Conservation (phyloP, 108 stramenopile genomes). For the Conticribra guillardii region DNA sequence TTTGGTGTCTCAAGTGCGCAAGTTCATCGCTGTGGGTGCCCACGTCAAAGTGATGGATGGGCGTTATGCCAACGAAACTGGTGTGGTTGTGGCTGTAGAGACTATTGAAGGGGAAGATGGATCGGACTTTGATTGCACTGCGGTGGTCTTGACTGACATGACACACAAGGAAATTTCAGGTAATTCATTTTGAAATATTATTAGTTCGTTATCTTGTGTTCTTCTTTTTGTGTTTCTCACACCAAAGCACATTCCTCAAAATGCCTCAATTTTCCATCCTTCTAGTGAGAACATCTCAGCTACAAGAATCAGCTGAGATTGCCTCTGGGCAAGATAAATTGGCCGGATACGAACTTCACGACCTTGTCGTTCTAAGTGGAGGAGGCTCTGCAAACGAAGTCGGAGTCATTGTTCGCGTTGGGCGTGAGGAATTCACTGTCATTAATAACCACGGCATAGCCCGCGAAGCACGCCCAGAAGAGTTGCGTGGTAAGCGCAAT, state of each 20-base stretch:
- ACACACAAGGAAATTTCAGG: constrained; percentile 91
- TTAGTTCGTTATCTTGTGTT: background rate
- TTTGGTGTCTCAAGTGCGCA: constrained; percentile 87
- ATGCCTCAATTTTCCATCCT: background rate
- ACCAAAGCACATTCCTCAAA: too few species aligned
- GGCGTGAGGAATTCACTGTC: constrained; percentile 91
- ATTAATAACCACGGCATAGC: constrained; percentile 89
- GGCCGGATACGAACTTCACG: constrained; percentile 88
- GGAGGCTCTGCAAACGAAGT: constrained; percentile 91
- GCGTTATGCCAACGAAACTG: constrained; percentile 94
- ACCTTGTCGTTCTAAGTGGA: constrained; percentile 89
- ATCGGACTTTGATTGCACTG: constrained; percentile 70
- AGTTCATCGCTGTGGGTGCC: constrained; percentile 91
- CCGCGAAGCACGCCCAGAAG: constrained; percentile 87
- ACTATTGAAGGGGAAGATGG: constrained; percentile 72
- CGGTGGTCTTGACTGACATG: constrained; percentile 91
- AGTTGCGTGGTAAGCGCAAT: constrained; percentile 90
- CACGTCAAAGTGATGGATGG: constrained; percentile 98
- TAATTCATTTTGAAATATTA: constrained; percentile 13
- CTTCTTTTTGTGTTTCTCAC: background rate
- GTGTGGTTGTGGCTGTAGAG: constrained; percentile 90
- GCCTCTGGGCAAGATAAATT: constrained; percentile 89
- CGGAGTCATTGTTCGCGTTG: constrained; percentile 91
- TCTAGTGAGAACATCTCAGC: constrained; percentile 78
- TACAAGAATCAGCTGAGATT: constrained; percentile 87